A percentile compares a stretch with the other conserved stretches of the same genome.
Evolutionary conservation across 1,284 basidiomycete genomes (phyloP).

Genomic region (Cerrena zonata): DNA sequence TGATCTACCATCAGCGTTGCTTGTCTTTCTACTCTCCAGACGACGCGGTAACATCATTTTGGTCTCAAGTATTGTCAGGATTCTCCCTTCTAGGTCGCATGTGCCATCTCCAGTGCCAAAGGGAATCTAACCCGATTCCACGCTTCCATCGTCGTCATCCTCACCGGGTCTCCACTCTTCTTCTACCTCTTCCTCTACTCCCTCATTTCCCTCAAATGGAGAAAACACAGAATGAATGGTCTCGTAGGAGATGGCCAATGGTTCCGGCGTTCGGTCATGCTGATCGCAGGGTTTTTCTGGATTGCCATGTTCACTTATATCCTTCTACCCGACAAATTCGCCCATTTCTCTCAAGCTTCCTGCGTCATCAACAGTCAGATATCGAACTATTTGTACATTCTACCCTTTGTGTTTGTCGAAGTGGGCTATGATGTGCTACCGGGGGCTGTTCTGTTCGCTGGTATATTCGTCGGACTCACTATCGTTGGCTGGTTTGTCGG

Average conservation of each 20-base stretch:
- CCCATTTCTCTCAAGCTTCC: conserved; percentile 1
- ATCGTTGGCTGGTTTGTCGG: conserved; percentile 2
- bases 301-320: neutral
- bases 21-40: conserved; percentile 12
- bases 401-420: neutral
- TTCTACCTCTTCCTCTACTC: conserved; percentile 6
- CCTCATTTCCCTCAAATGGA: conserved; percentile 2
- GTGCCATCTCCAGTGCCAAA: conserved; percentile 5
- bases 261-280: neutral
- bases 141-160: conserved; percentile 3
- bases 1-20: conserved; percentile 6
- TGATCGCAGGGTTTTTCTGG: conserved; percentile 1
- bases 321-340: neutral
- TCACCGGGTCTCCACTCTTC: conserved; percentile 5
- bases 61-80: conserved; percentile 6
- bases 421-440: neutral
- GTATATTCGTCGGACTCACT: neutral
- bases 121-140: conserved; percentile 10
- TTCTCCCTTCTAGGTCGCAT: conserved; percentile 9
- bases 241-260: conserved; percentile 2
- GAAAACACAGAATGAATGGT: conserved; percentile 3
- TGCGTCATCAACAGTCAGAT: neutral
- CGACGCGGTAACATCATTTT: conserved; percentile 1
- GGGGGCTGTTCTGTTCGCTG: neutral
- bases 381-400: neutral